phyloP scores from a whole-genome alignment of 345 rosid genomes.

The Sonneratia alba region DNA sequence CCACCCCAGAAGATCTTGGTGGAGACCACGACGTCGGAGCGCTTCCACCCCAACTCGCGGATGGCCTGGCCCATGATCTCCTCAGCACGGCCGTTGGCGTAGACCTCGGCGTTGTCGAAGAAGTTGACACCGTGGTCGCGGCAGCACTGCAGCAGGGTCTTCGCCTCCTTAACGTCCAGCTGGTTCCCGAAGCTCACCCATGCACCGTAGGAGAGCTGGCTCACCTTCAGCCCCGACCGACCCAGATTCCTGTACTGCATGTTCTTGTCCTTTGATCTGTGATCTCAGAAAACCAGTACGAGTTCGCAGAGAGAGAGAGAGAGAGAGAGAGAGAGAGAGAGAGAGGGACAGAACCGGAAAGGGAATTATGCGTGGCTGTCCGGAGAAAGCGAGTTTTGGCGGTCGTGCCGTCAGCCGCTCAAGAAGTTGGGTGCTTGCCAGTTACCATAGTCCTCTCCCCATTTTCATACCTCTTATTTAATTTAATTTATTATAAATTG shows the following conservation, averaged over 20 bases:
- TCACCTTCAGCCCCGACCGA: conserved; percentile 78
- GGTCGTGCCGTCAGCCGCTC: too few species aligned
- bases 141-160: conserved; percentile 84
- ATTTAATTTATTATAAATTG: too few species aligned
- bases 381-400: too few species aligned
- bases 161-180: conserved; percentile 92
- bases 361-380: too few species aligned
- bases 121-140: conserved; percentile 87
- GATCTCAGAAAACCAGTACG: too few species aligned
- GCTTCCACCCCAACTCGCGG: conserved; percentile 95
- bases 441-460: too few species aligned
- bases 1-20: conserved; percentile 99
- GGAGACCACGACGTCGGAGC: conserved; percentile 81
- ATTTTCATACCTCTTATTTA: too few species aligned
- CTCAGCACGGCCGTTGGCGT: conserved; percentile 93
- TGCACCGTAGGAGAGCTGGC: conserved; percentile 82
- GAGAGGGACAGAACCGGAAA: too few species aligned
- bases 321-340: too few species aligned
- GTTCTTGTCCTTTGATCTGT: not conserved
- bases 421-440: too few species aligned
- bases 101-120: conserved; percentile 99
- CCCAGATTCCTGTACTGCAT: conserved; percentile 95
- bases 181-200: conserved; percentile 99
- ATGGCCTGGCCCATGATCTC: conserved; percentile 99
- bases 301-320: too few species aligned